A percentile compares a stretch with the other conserved stretches of the same genome.
Conservation (phyloP, 1,284 basidiomycete species). For the Neolentinus lepideus region DNA sequence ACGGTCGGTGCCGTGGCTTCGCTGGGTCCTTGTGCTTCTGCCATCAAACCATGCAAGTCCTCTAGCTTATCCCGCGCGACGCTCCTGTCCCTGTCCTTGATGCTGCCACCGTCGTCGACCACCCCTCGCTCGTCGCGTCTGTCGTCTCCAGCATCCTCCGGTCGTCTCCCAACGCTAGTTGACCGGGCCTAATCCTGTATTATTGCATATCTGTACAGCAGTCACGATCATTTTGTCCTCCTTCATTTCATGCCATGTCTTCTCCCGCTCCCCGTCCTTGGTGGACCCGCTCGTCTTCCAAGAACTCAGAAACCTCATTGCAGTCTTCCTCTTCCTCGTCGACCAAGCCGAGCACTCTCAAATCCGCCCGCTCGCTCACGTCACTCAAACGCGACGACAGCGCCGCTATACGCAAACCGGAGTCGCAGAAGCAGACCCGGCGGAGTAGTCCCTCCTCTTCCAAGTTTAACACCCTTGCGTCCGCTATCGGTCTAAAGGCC, state of each 20-base stretch:
- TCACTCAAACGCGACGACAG: constrained; percentile 2
- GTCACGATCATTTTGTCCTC: background rate
- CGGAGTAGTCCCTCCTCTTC: constrained; percentile 15
- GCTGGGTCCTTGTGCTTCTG: background rate
- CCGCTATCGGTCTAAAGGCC: constrained; percentile 55
- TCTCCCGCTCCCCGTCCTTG: constrained; percentile 2
- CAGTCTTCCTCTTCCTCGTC: constrained; percentile 1
- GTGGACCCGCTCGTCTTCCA: constrained; percentile 5
- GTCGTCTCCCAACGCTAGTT: background rate
- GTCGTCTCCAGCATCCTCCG: background rate
- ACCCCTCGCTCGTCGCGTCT: background rate
- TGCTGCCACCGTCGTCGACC: constrained; percentile 5
- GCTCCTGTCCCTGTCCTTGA: constrained; percentile 4
- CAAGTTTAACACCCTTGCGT: constrained; percentile 47
- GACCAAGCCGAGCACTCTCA: constrained; percentile 4
- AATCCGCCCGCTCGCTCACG: background rate
- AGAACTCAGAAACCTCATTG: background rate
- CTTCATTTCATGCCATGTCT: constrained; percentile 4
- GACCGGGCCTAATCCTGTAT: background rate
- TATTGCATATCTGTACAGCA: background rate
- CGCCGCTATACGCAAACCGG: constrained; percentile 4
- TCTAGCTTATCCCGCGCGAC: background rate
- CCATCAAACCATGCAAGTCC: background rate
- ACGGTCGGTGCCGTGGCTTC: background rate
- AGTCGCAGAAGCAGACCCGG: constrained; percentile 5